These are phyloP conservation scores for Auricularia heimuer DNA, from an alignment of 768 basidiomycete genomes.

Conservation along the genomic window DNA sequence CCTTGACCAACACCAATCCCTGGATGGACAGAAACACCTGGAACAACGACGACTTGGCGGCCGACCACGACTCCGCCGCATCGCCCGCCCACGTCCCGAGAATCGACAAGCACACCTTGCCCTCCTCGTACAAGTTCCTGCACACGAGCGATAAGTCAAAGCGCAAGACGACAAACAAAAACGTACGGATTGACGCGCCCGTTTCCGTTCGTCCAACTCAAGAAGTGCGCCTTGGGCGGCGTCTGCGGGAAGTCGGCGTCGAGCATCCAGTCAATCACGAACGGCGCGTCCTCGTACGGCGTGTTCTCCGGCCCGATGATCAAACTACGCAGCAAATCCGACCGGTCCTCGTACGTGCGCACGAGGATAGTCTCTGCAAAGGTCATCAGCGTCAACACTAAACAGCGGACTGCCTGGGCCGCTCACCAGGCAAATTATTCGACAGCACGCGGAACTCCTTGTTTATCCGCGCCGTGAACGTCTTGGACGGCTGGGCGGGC, in stretches of 20 bases:
- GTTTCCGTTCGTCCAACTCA: slow-evolving; percentile 91
- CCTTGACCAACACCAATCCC: slow-evolving; percentile 84
- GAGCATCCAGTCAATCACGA: slow-evolving; percentile 89
- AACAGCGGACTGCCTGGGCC: background rate
- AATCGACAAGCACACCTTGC: slow-evolving; percentile 88
- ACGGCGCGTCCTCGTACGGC: slow-evolving; percentile 90
- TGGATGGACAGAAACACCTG: slow-evolving; percentile 93
- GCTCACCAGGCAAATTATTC: slow-evolving; percentile 71
- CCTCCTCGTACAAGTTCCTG: slow-evolving; percentile 90
- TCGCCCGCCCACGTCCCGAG: slow-evolving; percentile 91
- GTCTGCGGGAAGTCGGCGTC: slow-evolving; percentile 75
- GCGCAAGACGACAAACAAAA: slow-evolving; percentile 3
- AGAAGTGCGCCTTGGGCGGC: slow-evolving; percentile 82
- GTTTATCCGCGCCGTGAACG: slow-evolving; percentile 64
- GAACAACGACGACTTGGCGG: slow-evolving; percentile 73
- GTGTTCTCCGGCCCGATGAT: slow-evolving; percentile 92
- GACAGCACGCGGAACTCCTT: slow-evolving; percentile 77
- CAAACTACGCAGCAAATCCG: slow-evolving; percentile 75
- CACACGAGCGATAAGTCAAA: background rate
- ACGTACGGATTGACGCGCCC: slow-evolving; percentile 82
- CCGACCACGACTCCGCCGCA: slow-evolving; percentile 77
- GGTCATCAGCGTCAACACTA: slow-evolving; percentile 1
- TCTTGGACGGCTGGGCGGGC: slow-evolving; percentile 55
- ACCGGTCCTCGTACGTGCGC: slow-evolving; percentile 81
- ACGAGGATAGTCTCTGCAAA: slow-evolving; percentile 73